These are phyloP conservation scores for Xylariaceae sp. DNA, from an alignment of 2,329 filamentous ascomycete genomes.

Conservation along the genomic window DNA sequence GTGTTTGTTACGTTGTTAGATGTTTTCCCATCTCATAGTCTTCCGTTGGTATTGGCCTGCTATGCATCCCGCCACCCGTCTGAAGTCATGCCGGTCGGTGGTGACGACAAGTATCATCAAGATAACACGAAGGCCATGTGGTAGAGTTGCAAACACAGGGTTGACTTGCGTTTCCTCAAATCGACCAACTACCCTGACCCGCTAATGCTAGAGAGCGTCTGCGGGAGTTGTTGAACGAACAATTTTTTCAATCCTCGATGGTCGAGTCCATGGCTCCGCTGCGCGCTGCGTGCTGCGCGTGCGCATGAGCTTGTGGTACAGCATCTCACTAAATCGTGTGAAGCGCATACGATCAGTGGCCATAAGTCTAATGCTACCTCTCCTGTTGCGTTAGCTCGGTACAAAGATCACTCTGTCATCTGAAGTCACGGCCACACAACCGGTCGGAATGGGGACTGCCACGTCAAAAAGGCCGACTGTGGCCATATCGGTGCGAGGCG, in stretches of 20 bases:
- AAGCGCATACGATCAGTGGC: slow-evolving; percentile 31
- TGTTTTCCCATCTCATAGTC: not conserved
- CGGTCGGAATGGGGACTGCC: slow-evolving; percentile 36
- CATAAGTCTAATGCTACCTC: slow-evolving; percentile 29
- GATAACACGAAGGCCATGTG: slow-evolving; percentile 10
- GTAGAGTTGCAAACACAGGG: slow-evolving; percentile 12
- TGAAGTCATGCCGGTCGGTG: slow-evolving; percentile 18
- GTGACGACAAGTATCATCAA: slow-evolving; percentile 12
- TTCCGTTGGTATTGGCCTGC: not conserved
- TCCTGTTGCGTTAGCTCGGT: slow-evolving; percentile 28
- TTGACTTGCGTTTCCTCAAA: slow-evolving; percentile 18
- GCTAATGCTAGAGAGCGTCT: slow-evolving; percentile 5
- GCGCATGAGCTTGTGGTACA: slow-evolving; percentile 28
- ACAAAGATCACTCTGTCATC: slow-evolving; percentile 32
- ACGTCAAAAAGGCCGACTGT: slow-evolving; percentile 36
- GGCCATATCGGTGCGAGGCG: slow-evolving; percentile 27
- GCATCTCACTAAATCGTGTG: slow-evolving; percentile 31
- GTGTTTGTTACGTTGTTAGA: not conserved
- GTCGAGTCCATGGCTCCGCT: slow-evolving; percentile 19
- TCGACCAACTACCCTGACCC: not conserved
- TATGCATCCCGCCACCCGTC: slow-evolving; percentile 15
- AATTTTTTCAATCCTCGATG: slow-evolving; percentile 15
- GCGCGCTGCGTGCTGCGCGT: slow-evolving; percentile 24
- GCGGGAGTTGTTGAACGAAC: slow-evolving; percentile 10
- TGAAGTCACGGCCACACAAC: slow-evolving; percentile 32